Evolutionary conservation across 352 stramenopile species (phyloP).

Genomic region (Aphanomyces stellatus): DNA sequence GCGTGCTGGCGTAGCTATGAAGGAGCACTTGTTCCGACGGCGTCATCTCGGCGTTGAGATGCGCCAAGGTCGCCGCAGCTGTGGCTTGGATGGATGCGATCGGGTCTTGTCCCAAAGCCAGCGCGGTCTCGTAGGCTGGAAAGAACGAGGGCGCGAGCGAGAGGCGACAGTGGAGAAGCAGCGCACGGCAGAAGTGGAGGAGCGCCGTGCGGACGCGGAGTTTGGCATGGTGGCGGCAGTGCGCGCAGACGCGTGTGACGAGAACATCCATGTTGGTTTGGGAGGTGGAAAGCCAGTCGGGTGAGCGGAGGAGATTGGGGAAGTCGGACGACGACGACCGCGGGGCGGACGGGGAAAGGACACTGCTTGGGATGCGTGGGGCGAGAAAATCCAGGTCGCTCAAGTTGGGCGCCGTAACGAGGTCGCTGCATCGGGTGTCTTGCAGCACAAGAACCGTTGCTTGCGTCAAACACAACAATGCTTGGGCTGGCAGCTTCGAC

Average conservation of each 20-base stretch:
- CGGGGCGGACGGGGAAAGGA: background rate
- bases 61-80: constrained; percentile 21
- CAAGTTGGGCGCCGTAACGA: constrained; percentile 7
- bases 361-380: background rate
- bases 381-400: constrained; percentile 20
- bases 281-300: constrained; percentile 47
- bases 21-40: constrained; percentile 47
- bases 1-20: constrained; percentile 45
- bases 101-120: constrained; percentile 50
- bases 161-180: constrained; percentile 43
- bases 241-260: constrained; percentile 48
- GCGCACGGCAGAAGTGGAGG: constrained; percentile 44
- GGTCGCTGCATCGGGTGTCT: constrained; percentile 23
- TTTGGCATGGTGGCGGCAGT: constrained; percentile 29
- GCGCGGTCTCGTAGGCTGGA: constrained; percentile 65
- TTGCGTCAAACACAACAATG: constrained; percentile 41
- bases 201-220: constrained; percentile 57
- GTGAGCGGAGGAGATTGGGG: background rate
- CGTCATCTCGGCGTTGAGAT: constrained; percentile 26
- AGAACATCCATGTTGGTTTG: constrained; percentile 56
- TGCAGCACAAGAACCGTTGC: constrained; percentile 29
- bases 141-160: constrained; percentile 55
- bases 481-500: constrained; percentile 52
- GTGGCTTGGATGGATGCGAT: constrained; percentile 26
- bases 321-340: background rate